Conservation (phyloP, 495 filamentous ascomycete species). For the Penicillium roqueforti region DNA sequence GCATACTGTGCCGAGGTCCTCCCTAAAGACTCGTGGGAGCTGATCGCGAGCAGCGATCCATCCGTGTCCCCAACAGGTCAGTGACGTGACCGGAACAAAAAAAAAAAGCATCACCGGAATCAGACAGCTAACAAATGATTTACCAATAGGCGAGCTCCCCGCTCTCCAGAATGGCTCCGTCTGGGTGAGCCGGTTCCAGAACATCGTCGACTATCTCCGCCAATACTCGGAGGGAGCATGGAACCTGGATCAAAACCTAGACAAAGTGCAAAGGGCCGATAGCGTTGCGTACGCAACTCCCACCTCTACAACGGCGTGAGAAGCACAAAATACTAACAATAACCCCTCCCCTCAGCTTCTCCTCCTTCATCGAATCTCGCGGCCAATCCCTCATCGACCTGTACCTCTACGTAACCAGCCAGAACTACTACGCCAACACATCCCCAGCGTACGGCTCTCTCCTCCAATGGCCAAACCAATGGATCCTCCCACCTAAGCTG, state of each 20-base stretch:
- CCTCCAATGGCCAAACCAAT: conserved; percentile 78
- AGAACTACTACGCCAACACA: conserved; percentile 72
- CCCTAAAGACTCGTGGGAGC: conserved; percentile 60
- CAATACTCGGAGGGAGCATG: conserved; percentile 49
- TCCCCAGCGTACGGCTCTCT: conserved; percentile 71
- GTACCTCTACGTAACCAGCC: conserved; percentile 80
- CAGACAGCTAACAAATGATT: conserved; percentile 4
- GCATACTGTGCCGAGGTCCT: conserved; percentile 61
- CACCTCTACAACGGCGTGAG: not conserved
- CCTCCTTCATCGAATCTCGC: conserved; percentile 60
- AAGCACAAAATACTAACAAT: not conserved
- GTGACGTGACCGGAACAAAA: conserved; percentile 32
- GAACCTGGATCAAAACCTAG: conserved; percentile 51
- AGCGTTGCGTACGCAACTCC: conserved; percentile 46
- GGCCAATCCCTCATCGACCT: conserved; percentile 67
- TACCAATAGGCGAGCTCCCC: conserved; percentile 63
- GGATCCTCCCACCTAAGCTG: conserved; percentile 65
- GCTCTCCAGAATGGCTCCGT: conserved; percentile 59
- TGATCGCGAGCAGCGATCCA: conserved; percentile 72
- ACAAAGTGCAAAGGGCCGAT: conserved; percentile 46
- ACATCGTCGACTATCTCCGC: conserved; percentile 68
- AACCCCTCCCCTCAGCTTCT: conserved; percentile 35
- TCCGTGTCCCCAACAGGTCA: conserved; percentile 71
- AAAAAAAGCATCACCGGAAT: not conserved
- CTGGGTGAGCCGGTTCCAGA: conserved; percentile 67